Evolutionary conservation across 768 basidiomycete genomes (phyloP), one percentile per base, ranked within the genome.

Genomic region (Lactarius psammicola): DNA sequence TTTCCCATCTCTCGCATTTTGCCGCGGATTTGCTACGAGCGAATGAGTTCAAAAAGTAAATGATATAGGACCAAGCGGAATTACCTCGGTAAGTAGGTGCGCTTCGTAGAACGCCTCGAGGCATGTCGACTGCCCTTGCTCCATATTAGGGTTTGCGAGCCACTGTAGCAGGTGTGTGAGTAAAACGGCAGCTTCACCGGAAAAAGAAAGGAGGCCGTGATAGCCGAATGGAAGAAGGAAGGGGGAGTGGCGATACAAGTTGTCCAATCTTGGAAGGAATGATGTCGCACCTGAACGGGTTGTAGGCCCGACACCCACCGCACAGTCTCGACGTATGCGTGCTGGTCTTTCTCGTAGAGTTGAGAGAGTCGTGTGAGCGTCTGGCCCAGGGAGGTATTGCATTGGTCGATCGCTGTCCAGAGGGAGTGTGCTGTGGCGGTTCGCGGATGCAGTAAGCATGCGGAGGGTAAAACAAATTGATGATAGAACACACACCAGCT

Each of bases 1-100:
- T 78, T 76, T 28, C 96, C 94, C 94, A 98, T 95, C 65, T 83
- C 78, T 64, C 87, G 87, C 90, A 98, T 95, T 62, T 86, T 82
- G 20, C 72, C 75, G 23, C 96, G 90, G 53, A 95, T 91, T 56
- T 78, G 80, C 93, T 95, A 42, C n/a, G 46, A 65, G 26, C 9
- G n/a, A 3, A 5, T n/a, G 10, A 0, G 59, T 58, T n/a, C 11
- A 38, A n/a, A n/a, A n/a, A n/a, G n/a, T n/a, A n/a, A n/a, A 11
- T 55, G 28, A 53, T 20, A 42, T 40, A 68, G n/a, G 66, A 49
- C 46, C 42, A 10, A 11, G 20, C 3, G 56, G 9, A 23, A 77
- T 63, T 64, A 87, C 90, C 81, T 92, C 81, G 33, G 87, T 80
- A 28, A 85, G 77, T 49, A 73, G 73, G 73, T 86, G 85, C 4